Percentiles rank a stretch among this genome's conserved stretches.
phyloP scores from a whole-genome alignment of 257 asterid species.

The Solanum rostratum region DNA sequence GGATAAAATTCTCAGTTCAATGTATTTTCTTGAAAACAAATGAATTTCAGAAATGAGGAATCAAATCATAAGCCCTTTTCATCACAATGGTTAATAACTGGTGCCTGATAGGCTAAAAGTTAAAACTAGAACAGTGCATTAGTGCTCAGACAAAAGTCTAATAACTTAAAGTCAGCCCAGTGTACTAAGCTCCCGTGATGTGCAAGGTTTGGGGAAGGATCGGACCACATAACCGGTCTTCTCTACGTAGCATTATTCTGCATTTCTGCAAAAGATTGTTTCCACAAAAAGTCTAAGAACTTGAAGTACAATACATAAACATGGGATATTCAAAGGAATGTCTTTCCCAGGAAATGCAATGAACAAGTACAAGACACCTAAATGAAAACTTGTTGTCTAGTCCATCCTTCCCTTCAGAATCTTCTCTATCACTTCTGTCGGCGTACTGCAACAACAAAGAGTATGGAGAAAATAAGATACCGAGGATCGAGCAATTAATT shows the following conservation, averaged over 20 bases:
- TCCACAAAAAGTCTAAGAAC: background rate
- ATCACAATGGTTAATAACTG: background rate
- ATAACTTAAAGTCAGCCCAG: too few relatives aligned
- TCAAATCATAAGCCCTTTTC: background rate
- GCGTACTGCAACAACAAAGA: conserved; percentile 48
- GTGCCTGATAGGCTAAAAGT: background rate
- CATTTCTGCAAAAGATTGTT: too few relatives aligned
- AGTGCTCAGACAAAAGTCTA: background rate
- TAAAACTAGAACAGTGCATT: background rate
- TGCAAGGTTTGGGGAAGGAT: too few relatives aligned
- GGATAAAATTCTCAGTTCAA: background rate
- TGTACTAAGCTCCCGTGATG: too few relatives aligned
- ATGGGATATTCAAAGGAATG: background rate
- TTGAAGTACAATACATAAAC: background rate
- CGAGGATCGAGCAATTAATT: background rate
- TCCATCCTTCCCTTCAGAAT: conserved; percentile 96
- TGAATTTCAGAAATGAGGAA: background rate
- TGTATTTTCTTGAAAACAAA: background rate
- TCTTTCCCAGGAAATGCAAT: background rate
- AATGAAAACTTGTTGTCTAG: background rate
- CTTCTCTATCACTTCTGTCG: conserved; percentile 79
- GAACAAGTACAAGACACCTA: background rate
- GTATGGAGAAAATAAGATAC: background rate
- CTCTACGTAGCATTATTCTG: too few relatives aligned
- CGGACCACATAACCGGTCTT: too few relatives aligned